Evolutionary conservation across 495 filamentous ascomycete species (phyloP), one percentile per base, ranked within the genome.

Genomic region (Diplogelasinospora grovesii): DNA sequence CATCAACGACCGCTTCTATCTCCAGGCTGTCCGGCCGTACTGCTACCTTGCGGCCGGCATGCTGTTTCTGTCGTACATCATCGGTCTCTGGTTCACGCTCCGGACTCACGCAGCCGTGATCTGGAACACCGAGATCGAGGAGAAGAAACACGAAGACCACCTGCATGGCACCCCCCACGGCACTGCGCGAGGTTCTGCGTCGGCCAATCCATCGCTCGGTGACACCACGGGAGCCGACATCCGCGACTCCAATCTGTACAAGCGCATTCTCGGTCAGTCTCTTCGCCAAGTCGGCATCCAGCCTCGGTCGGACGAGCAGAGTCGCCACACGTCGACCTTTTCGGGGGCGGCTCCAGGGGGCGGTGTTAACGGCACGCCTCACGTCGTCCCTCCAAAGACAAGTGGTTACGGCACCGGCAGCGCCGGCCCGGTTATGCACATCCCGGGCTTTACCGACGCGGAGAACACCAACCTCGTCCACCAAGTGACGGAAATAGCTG

Each of bases 71-170:
- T 89, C 87, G 0, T 99, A 99, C 59, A 69, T 92, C 24, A 92
- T 97, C 47, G 92, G 92, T 11, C 69, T 97, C 21, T 88, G 89
- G 81, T 99, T 99, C 60, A 99, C 92, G 4, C 75, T 99, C 5
- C 72, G 93, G 45, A 99, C 92, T 2, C 92, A 99, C 58, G 92
- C 92, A 4, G 90, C 92, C 13, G 81, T 95, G 22, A 99, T 99
- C 42, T 99, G 92, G 92, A 89, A 87, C 54, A 82, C 67, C 19
- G 87, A 95, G 46, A 54, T 74, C 3, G 89, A 96, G 29, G 87
- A 94, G 62, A 94, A 93, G 67, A 86, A 84, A 46, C 60, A 66
- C 22, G 67, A 74, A 34, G 66, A 74, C 20, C 37, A 56, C n/a
- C 21, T 60, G 21, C n/a, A n/a, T n/a, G n/a, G n/a, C n/a, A 44